Evolutionary conservation across 768 basidiomycete species (phyloP).

Genomic region (Serendipita indica): DNA sequence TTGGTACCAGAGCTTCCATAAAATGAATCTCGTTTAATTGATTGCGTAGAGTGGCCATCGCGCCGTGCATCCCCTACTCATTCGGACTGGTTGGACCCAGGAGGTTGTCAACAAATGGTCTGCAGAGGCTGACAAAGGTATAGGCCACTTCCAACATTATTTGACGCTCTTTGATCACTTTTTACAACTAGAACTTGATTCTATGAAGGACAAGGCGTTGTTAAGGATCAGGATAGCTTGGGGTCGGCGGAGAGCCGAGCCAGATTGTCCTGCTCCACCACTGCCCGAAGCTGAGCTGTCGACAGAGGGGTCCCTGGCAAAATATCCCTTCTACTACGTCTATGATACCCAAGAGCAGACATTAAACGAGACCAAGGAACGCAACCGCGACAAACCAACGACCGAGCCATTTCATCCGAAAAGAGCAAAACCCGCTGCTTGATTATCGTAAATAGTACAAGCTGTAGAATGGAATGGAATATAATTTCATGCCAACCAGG

Average conservation of each 20-base stretch:
- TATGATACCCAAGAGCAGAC: background rate
- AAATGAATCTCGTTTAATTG: background rate
- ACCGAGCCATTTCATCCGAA: background rate
- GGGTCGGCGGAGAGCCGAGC: background rate
- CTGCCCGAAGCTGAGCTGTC: no score
- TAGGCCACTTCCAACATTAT: background rate
- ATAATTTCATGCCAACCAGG: background rate
- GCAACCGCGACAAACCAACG: background rate
- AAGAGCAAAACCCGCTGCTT: background rate
- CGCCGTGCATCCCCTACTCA: background rate
- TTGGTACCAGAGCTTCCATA: no score
- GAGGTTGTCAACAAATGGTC: background rate
- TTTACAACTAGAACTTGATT: background rate
- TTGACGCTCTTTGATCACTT: background rate
- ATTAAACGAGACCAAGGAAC: background rate
- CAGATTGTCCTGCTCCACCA: background rate
- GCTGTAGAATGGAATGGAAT: background rate
- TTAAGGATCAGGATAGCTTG: background rate
- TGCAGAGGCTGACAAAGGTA: background rate
- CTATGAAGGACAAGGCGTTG: background rate
- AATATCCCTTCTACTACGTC: background rate
- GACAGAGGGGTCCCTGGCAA: background rate
- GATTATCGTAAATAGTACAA: background rate
- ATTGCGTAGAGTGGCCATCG: background rate
- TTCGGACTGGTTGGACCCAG: background rate